Base-by-base conservation (phyloP, 495 filamentous ascomycete species). In the Hypoxylon fuscum region DNA sequence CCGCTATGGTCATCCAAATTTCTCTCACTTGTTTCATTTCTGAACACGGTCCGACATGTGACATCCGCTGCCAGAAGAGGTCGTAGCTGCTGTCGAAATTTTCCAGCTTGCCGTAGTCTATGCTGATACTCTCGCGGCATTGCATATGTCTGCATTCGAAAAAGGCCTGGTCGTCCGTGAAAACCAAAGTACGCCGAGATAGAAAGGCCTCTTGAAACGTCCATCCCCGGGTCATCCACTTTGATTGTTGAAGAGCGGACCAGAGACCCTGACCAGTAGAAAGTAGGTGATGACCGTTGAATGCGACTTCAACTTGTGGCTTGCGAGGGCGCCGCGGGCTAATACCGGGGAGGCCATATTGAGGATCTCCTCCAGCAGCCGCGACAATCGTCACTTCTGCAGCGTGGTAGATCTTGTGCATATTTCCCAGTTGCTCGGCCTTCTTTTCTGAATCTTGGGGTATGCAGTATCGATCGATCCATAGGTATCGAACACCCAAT, bases 131-230 rank as follows among this genome's bases (percentile, higher is more conserved):
- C 29, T 66, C 65, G 65, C 58, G 57, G 29, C 32, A 66, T 18
- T 54, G 50, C 2, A 58, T 25, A 2, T 53, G 22, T 6, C 56
- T 45, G 20, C 68, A 71, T 34, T 57, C 51, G 48, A 55, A 80
- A 44, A 69, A 75, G 29, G 70, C 55, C 50, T 75, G 72, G 8
- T 62, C 17, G 18, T 59, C 51, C 2, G 67, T 71, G 34, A 78
- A 59, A 18, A 69, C 68, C 11, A 80, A 52, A 9, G 68, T 54
- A 5, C 74, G 73, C 5, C 38, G 49, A 5, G 76, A 76, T 14
- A 76, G 61, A 10, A 76, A 22, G 5, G 55, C 64, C 56, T 79
- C 76, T 49, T 78, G 76, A 43, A 72, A 79, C 6, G 76, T 78
- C 76, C 76, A 79, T 2, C 72, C 76, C 10, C 76, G 62, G 5